Conservation (phyloP, 768 basidiomycete species). For the Tylopilus subfusipes region DNA sequence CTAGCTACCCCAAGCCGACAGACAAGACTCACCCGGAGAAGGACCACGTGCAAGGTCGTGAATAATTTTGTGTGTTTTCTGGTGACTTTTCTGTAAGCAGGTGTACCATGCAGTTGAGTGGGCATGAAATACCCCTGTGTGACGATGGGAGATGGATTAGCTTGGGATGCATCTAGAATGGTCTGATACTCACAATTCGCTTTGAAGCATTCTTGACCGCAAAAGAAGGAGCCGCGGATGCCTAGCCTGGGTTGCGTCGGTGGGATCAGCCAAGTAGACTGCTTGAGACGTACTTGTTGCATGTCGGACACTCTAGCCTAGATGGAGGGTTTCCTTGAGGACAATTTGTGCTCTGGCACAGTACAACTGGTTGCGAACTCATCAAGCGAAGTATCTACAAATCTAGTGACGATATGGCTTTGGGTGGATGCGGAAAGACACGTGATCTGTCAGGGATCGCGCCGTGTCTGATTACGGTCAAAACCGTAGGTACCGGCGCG, state of each 20-base stretch:
- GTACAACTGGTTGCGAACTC: conserved; percentile 36
- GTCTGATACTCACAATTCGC: conserved; percentile 66
- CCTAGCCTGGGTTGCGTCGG: conserved; percentile 52
- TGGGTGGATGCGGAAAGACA: conserved; percentile 3
- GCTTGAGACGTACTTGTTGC: conserved; percentile 66
- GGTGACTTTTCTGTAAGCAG: conserved; percentile 1
- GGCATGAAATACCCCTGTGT: conserved; percentile 24
- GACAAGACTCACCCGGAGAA: conserved; percentile 8
- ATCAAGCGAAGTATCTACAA: conserved; percentile 22
- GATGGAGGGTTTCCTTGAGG: conserved; percentile 83
- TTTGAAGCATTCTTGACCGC: conserved; percentile 96
- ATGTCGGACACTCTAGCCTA: conserved; percentile 88
- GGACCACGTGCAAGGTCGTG: conserved; percentile 56
- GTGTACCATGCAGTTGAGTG: not conserved
- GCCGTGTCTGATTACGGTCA: too few relatives aligned
- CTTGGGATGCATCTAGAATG: not conserved
- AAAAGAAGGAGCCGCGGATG: conserved; percentile 85
- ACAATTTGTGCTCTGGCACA: conserved; percentile 69
- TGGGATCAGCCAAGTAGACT: not conserved
- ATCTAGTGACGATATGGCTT: not conserved
- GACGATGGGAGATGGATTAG: not conserved
- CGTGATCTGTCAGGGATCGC: too few relatives aligned
- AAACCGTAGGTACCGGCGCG: too few relatives aligned
- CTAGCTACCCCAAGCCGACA: not conserved
- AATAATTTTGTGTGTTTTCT: conserved; percentile 83